phyloP scores from a whole-genome alignment of 805 yeast genomes.

The Candida coleopterorum region DNA sequence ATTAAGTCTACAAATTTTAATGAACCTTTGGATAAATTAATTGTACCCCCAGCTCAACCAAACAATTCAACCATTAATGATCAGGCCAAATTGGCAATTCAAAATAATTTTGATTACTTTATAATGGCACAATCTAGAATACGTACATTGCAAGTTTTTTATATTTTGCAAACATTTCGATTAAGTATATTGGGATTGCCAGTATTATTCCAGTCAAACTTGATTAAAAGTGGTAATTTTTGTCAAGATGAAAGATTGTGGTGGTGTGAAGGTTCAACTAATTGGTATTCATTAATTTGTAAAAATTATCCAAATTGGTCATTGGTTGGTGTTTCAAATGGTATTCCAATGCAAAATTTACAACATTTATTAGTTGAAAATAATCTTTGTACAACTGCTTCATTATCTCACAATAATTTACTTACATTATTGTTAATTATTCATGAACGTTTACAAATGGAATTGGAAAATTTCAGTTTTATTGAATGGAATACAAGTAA shows the following conservation, averaged over 20 bases:
- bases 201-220: conserved; percentile 35
- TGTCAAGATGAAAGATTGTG: conserved; percentile 59
- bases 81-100: conserved; percentile 23
- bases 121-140: conserved; percentile 52
- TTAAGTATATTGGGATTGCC: conserved; percentile 41
- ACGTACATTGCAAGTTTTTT: conserved; percentile 48
- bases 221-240: conserved; percentile 60
- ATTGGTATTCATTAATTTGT: conserved; percentile 41
- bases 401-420: too few relatives aligned
- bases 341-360: conserved; percentile 24
- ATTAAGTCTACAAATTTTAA: conserved; percentile 50
- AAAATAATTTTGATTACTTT: conserved; percentile 46
- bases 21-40: conserved; percentile 43
- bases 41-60: conserved; percentile 37
- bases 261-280: conserved; percentile 43
- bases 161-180: conserved; percentile 45
- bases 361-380: not conserved
- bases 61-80: conserved; percentile 13
- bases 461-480: conserved; percentile 46
- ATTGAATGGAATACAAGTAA: conserved; percentile 63
- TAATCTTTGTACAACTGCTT: too few relatives aligned
- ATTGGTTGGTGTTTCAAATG: conserved; percentile 54
- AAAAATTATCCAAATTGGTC: conserved; percentile 20
- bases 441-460: conserved; percentile 60
- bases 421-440: conserved; percentile 58